phyloP scores from a whole-genome alignment of 768 basidiomycete species.

The Trametopsis cervina region DNA sequence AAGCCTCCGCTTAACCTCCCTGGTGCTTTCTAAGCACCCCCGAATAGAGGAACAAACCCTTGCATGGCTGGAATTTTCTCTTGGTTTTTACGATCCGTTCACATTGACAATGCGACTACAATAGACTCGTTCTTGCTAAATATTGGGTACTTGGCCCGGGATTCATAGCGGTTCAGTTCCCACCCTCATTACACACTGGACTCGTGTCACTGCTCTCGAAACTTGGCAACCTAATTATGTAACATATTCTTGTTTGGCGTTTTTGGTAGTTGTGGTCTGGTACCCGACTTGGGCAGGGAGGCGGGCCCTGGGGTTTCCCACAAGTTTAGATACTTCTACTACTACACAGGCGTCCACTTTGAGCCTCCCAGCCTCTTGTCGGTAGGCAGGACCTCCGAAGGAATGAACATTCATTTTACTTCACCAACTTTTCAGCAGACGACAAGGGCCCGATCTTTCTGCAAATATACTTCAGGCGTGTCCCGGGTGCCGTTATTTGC shows the following conservation, averaged over 20 bases:
- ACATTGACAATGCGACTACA: neutral
- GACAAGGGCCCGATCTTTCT: too few relatives aligned
- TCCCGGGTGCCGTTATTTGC: too few relatives aligned
- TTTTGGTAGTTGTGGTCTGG: neutral
- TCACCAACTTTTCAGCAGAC: neutral
- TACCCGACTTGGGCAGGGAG: neutral
- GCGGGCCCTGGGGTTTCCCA: neutral
- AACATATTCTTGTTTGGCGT: neutral
- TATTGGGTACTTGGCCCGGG: neutral
- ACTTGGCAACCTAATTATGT: neutral
- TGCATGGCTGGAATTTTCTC: neutral
- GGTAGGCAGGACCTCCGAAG: neutral
- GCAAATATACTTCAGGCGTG: too few relatives aligned
- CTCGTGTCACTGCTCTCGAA: neutral
- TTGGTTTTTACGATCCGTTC: neutral
- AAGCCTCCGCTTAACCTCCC: conserved; percentile 52
- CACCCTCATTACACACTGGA: neutral
- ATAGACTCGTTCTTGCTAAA: neutral
- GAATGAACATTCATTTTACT: neutral
- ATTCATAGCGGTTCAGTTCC: neutral
- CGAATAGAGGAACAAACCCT: neutral
- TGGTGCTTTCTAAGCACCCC: conserved; percentile 47
- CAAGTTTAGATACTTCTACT: neutral
- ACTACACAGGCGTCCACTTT: neutral
- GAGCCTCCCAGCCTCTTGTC: neutral